Evolutionary conservation across 2,329 filamentous ascomycete genomes (phyloP), one percentile per base, ranked within the genome.

Genomic region (Escovopsis sp.): DNA sequence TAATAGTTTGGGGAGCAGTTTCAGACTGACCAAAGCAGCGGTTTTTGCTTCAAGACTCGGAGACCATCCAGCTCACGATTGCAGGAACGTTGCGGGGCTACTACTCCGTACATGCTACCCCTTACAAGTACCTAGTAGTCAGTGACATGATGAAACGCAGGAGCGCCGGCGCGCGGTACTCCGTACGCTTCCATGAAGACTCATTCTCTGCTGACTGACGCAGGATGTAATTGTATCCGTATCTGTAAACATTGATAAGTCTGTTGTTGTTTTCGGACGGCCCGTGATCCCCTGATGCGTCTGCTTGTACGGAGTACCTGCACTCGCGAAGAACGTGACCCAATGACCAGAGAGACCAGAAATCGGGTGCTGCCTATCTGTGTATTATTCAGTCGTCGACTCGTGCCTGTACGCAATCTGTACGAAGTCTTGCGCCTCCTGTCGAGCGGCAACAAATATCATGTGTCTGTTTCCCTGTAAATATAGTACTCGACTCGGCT

Each of bases 21-120:
- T 43, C 37, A 20, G 40, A 43, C 43, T 45, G 41, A 45, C 41
- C 36, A 40, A 33, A 39, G 39, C 43, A 45, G 43, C 24, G 38
- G 20, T 6, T 20, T 39, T 35, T 39, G 24, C 37, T 43, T 35
- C 43, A 37, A 39, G 43, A 20, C 20, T n/a, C 32, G 40, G 43
- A 42, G 37, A 33, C 37, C 33, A 45, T 34, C 34, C 20, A 20
- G 20, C 20, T 20, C 40, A 39, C 11, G n/a, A 37, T 45, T 35
- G 37, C 41, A 45, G 43, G 43, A 36, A 45, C 29, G 30, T 31
- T 35, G 35, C 40, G 34, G 33, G 39, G 41, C n/a, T n/a, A n/a
- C n/a, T n/a, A n/a, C n/a, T n/a, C n/a, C n/a, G n/a, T n/a, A n/a
- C n/a, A n/a, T n/a, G 20, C 20, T 20, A 31, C 41, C 41, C 37